phyloP scores from a whole-genome alignment of 2,329 filamentous ascomycete species.

The Neocucurbitaria cava region DNA sequence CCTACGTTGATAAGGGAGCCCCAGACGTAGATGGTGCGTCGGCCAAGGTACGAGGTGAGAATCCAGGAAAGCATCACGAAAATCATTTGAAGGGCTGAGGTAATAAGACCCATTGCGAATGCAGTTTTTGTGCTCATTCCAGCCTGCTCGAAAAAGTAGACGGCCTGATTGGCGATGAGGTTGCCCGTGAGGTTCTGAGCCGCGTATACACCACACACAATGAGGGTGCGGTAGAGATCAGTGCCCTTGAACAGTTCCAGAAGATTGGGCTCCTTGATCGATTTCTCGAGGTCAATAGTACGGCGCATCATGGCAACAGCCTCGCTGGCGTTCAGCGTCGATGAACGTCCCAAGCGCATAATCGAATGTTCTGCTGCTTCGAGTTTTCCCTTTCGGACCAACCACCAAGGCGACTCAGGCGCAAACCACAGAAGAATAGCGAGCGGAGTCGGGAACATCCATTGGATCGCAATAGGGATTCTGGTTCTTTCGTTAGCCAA shows the following conservation, averaged over 20 bases:
- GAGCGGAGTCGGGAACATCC: conserved; percentile 55
- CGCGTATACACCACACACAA: conserved; percentile 64
- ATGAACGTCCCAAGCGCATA: conserved; percentile 57
- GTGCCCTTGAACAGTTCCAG: conserved; percentile 63
- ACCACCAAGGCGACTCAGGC: conserved; percentile 61
- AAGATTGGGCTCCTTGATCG: conserved; percentile 55
- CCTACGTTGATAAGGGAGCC: conserved; percentile 62
- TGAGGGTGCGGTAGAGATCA: conserved; percentile 62
- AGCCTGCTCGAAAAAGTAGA: conserved; percentile 69
- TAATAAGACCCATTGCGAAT: conserved; percentile 70
- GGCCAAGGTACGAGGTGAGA: conserved; percentile 68
- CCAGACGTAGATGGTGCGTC: conserved; percentile 70
- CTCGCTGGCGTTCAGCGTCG: conserved; percentile 52
- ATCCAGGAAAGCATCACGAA: conserved; percentile 73
- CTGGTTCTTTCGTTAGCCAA: conserved; percentile 21
- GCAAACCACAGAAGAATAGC: conserved; percentile 55
- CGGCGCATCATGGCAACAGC: conserved; percentile 67
- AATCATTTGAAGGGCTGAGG: conserved; percentile 67
- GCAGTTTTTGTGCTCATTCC: conserved; percentile 62
- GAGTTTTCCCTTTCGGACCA: conserved; percentile 54
- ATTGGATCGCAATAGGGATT: conserved; percentile 49
- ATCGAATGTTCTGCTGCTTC: conserved; percentile 56
- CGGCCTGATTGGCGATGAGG: conserved; percentile 68
- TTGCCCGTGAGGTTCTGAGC: conserved; percentile 69
- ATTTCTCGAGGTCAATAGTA: conserved; percentile 62